A percentile compares a stretch with the other conserved stretches of the same genome.
Evolutionary conservation across 257 asterid genomes (phyloP).

Genomic region (Nicotiana benthamiana): DNA sequence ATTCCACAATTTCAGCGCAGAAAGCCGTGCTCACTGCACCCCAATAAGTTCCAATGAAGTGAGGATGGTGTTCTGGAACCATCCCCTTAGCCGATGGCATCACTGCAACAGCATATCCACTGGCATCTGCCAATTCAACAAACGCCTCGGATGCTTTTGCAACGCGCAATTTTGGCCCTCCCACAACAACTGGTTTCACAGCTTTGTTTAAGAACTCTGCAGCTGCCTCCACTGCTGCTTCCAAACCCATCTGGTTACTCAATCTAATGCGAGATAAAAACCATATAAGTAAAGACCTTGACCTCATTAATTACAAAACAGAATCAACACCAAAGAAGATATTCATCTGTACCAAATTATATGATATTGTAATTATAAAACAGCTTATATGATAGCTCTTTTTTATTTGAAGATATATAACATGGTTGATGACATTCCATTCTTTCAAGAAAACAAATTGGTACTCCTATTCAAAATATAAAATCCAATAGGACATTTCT

Average conservation of each 20-base stretch:
- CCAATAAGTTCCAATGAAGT: conserved; percentile 26
- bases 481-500: not conserved
- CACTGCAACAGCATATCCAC: conserved; percentile 20
- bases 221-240: conserved; percentile 20
- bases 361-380: not conserved
- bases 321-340: not conserved
- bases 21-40: conserved; percentile 21
- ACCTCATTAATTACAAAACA: not conserved
- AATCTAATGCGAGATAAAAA: conserved; percentile 27
- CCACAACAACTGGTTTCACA: conserved; percentile 24
- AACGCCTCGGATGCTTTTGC: conserved; percentile 14
- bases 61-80: conserved; percentile 20
- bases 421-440: not conserved
- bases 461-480: not conserved
- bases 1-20: conserved; percentile 19
- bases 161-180: conserved; percentile 24
- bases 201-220: conserved; percentile 21
- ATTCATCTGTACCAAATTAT: not conserved
- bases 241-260: conserved; percentile 14
- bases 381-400: not conserved
- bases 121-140: conserved; percentile 12
- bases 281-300: not conserved
- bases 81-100: conserved; percentile 28
- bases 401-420: not conserved
- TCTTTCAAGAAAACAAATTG: not conserved